Conservation (phyloP, 306 rosid species). For the Bauhinia variegata region DNA sequence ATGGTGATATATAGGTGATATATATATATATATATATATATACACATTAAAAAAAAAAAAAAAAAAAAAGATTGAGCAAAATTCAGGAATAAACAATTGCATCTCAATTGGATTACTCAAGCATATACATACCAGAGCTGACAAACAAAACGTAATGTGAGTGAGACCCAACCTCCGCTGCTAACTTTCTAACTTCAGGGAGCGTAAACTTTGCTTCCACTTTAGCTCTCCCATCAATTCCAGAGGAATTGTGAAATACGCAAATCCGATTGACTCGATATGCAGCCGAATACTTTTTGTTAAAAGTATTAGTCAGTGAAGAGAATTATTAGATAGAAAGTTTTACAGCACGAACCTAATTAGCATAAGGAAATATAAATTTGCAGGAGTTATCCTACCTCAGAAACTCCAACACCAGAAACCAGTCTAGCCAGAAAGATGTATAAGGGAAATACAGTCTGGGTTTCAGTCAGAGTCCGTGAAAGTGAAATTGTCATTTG, state of each 20-base stretch:
- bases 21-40: too few relatives aligned
- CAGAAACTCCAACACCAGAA: constrained; percentile 48
- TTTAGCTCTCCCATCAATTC: constrained; percentile 47
- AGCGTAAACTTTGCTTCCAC: constrained; percentile 65
- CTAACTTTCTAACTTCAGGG: constrained; percentile 68
- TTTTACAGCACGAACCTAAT: constrained; percentile 15
- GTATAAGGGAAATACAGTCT: constrained; percentile 62
- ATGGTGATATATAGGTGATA: constrained; percentile 32
- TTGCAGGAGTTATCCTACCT: constrained; percentile 51
- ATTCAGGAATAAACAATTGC: constrained; percentile 1
- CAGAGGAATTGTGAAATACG: constrained; percentile 45
- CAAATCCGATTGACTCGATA: constrained; percentile 64
- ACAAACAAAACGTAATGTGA: constrained; percentile 65
- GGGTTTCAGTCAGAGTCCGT: constrained; percentile 41
- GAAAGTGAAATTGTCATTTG: constrained; percentile 62
- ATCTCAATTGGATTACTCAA: constrained; percentile 25
- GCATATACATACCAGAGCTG: constrained; percentile 64
- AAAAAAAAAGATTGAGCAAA: constrained; percentile 8
- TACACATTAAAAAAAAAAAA: neutral
- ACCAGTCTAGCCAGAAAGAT: constrained; percentile 66
- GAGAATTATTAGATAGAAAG: constrained; percentile 24
- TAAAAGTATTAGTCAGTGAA: constrained; percentile 26
- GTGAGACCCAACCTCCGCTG: constrained; percentile 56
- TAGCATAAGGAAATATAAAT: constrained; percentile 5
- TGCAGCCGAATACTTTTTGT: constrained; percentile 54